A percentile compares a stretch with the other conserved stretches of the same genome.
phyloP scores from a whole-genome alignment of 345 rosid genomes.

The Salix udensis region DNA sequence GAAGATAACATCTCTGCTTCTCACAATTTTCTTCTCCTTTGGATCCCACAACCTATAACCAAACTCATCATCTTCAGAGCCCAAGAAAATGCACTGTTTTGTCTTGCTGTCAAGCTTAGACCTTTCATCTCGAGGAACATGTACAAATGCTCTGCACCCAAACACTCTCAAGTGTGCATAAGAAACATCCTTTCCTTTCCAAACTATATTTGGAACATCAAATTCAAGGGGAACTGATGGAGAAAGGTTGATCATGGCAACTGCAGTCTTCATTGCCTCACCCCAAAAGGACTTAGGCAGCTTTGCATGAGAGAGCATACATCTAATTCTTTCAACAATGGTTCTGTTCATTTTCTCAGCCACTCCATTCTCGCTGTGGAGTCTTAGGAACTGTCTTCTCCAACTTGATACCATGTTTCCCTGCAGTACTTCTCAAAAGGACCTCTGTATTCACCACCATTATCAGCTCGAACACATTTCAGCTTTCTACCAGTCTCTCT shows the following conservation, averaged over 20 bases:
- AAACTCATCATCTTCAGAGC: no score
- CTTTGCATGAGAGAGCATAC: not conserved
- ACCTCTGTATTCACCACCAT: not conserved
- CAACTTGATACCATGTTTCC: not conserved
- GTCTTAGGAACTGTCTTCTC: not conserved
- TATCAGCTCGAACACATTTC: not conserved
- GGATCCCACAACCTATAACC: no score
- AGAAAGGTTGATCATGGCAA: not conserved
- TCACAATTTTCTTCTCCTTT: no score
- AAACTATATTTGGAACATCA: no score
- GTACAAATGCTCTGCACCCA: no score
- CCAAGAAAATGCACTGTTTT: no score
- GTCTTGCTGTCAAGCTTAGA: no score
- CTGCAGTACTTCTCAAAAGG: not conserved
- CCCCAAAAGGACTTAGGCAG: not conserved
- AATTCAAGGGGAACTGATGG: no score
- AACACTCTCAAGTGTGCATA: no score
- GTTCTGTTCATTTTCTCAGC: not conserved
- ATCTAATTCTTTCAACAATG: not conserved
- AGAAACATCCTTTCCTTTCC: no score
- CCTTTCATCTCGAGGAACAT: no score
- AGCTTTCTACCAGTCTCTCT: not conserved
- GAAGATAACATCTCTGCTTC: no score
- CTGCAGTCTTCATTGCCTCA: not conserved
- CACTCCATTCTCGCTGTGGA: not conserved